Evolutionary conservation across 257 asterid genomes (phyloP).

Genomic region (Paraleonurus japonicus): DNA sequence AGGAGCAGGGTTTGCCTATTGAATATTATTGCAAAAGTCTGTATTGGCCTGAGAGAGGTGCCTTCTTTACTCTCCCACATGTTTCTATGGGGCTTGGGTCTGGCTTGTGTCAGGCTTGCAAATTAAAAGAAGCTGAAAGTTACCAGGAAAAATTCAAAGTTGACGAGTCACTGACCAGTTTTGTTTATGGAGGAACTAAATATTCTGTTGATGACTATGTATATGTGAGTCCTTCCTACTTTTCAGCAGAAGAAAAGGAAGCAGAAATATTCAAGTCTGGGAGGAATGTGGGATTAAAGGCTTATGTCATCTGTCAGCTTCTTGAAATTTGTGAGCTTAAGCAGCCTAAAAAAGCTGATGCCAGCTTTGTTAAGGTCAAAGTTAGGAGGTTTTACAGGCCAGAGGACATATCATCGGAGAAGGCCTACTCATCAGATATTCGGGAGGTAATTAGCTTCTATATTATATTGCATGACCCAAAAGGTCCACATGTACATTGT

Average conservation of each 20-base stretch:
- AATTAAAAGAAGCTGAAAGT: constrained; percentile 41
- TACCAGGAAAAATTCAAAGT: constrained; percentile 41
- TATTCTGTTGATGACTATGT: constrained; percentile 66
- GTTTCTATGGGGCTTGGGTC: constrained; percentile 74
- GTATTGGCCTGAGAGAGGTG: constrained; percentile 88
- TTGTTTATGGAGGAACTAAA: constrained; percentile 56
- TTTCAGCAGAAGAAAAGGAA: constrained; percentile 60
- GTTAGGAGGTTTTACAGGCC: constrained; percentile 85
- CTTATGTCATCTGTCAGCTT: constrained; percentile 72
- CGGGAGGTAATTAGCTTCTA: constrained; percentile 68
- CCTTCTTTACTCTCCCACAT: constrained; percentile 67
- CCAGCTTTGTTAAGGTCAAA: constrained; percentile 52
- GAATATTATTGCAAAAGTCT: constrained; percentile 88
- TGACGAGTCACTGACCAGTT: constrained; percentile 51
- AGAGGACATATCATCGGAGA: constrained; percentile 73
- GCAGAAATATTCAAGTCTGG: constrained; percentile 70
- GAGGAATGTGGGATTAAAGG: constrained; percentile 88
- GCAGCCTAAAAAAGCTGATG: constrained; percentile 43
- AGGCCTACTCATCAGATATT: constrained; percentile 81
- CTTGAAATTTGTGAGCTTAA: constrained; percentile 56
- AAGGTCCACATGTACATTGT: neutral
- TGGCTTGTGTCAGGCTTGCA: constrained; percentile 75
- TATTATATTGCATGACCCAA: neutral
- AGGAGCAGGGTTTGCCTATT: constrained; percentile 60
- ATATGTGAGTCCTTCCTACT: constrained; percentile 67